Evolutionary conservation across 768 basidiomycete genomes (phyloP).

Genomic region (Termitomyces sp.): DNA sequence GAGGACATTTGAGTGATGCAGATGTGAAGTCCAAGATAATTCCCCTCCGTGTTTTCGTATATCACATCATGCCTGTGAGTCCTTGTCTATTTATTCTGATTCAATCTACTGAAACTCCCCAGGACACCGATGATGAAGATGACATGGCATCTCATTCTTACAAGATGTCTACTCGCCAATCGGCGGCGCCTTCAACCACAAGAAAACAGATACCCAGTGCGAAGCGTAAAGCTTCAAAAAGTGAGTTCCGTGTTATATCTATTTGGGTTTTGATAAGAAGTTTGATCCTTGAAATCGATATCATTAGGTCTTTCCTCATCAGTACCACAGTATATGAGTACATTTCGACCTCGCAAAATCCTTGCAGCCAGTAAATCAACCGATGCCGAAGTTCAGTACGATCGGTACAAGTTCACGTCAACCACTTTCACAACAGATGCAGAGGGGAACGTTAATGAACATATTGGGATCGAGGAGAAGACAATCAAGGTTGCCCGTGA

Average conservation of each 20-base stretch:
- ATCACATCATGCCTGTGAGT: neutral
- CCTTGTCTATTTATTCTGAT: neutral
- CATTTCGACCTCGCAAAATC: neutral
- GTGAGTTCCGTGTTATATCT: too few species aligned
- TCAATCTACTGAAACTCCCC: too few species aligned
- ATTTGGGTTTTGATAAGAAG: too few species aligned
- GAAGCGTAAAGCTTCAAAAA: neutral
- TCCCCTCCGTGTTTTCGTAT: neutral
- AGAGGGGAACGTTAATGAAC: neutral
- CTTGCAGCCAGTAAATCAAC: neutral
- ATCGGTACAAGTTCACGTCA: neutral
- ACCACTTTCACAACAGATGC: neutral
- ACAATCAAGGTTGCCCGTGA: slow-evolving; percentile 7
- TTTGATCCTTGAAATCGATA: too few species aligned
- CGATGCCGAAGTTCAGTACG: too few species aligned
- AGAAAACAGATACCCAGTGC: neutral
- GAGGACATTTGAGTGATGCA: neutral
- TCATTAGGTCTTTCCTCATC: neutral
- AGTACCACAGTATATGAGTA: neutral
- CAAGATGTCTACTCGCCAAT: too few species aligned
- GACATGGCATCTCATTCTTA: neutral
- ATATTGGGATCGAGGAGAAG: slow-evolving; percentile 8
- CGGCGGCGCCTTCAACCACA: neutral
- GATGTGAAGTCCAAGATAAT: neutral
- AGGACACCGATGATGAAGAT: neutral